Evolutionary conservation across 2,329 filamentous ascomycete species (phyloP).

Genomic region (Pleochaeta shiraiana): DNA sequence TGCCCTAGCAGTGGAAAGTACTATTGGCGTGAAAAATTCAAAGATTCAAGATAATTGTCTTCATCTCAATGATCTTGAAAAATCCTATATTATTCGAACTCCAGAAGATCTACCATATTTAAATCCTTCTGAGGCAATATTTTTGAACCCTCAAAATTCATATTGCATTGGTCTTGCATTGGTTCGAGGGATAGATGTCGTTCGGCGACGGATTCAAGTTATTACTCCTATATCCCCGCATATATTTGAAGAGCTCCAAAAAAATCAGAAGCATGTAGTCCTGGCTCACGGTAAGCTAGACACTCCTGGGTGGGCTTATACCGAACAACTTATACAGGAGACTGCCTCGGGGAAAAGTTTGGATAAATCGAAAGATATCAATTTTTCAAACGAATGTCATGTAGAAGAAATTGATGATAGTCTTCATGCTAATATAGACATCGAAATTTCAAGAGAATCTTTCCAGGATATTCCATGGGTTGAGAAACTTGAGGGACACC

Average conservation of each 20-base stretch:
- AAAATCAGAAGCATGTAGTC: constrained; percentile 29
- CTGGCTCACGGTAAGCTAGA: constrained; percentile 49
- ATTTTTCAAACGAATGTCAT: neutral
- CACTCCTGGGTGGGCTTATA: constrained; percentile 45
- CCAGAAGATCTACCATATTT: constrained; percentile 41
- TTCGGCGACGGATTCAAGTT: constrained; percentile 33
- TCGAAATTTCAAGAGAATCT: constrained; percentile 5
- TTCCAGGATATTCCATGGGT: constrained; percentile 31
- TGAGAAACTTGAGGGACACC: constrained; percentile 30
- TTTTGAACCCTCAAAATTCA: constrained; percentile 37
- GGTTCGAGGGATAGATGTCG: constrained; percentile 43
- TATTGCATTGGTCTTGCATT: constrained; percentile 41
- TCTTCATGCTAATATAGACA: constrained; percentile 4
- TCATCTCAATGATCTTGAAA: constrained; percentile 5
- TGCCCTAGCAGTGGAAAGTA: neutral
- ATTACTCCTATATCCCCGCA: constrained; percentile 33
- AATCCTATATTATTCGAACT: constrained; percentile 19
- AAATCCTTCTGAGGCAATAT: constrained; percentile 27
- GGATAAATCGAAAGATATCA: neutral
- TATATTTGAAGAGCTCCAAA: constrained; percentile 22
- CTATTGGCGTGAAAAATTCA: constrained; percentile 6
- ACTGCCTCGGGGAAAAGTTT: neutral
- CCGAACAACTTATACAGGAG: constrained; percentile 32
- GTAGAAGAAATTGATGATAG: constrained; percentile 1
- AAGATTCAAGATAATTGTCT: constrained; percentile 3